These are phyloP conservation scores for Colletotrichum liriopes DNA, from an alignment of 2,329 filamentous ascomycete species.

Conservation along the genomic window DNA sequence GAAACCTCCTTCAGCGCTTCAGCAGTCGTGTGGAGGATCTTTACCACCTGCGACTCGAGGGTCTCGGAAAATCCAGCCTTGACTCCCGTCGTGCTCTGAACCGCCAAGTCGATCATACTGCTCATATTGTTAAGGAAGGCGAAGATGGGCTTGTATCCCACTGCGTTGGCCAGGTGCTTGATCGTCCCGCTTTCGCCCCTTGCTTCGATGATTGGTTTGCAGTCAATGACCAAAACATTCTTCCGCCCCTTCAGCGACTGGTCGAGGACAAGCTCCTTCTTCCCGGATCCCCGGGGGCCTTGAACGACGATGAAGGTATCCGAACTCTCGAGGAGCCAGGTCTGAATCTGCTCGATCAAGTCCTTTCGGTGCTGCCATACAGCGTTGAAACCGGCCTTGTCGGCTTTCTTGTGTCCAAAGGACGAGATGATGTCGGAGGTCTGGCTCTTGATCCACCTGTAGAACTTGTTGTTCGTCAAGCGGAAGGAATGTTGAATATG, in stretches of 20 bases:
- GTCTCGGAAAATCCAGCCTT: slow-evolving; percentile 97
- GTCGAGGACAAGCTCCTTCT: slow-evolving; percentile 88
- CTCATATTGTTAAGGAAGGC: slow-evolving; percentile 97
- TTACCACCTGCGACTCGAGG: slow-evolving; percentile 87
- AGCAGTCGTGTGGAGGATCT: slow-evolving; percentile 89
- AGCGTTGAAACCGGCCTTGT: slow-evolving; percentile 81
- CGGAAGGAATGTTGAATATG: slow-evolving; percentile 86
- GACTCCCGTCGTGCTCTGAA: slow-evolving; percentile 93
- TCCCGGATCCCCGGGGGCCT: slow-evolving; percentile 91
- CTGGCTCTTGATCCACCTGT: slow-evolving; percentile 86
- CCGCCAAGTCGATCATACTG: slow-evolving; percentile 91
- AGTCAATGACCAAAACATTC: slow-evolving; percentile 89
- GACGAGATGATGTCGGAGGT: slow-evolving; percentile 77
- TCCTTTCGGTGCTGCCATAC: slow-evolving; percentile 91
- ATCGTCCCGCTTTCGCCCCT: slow-evolving; percentile 91
- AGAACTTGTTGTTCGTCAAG: slow-evolving; percentile 79
- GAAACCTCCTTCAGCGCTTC: slow-evolving; percentile 85
- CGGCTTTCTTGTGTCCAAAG: slow-evolving; percentile 69
- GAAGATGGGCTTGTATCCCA: slow-evolving; percentile 94
- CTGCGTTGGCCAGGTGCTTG: slow-evolving; percentile 82
- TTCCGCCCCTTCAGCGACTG: slow-evolving; percentile 83
- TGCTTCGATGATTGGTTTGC: slow-evolving; percentile 93
- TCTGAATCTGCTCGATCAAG: slow-evolving; percentile 85
- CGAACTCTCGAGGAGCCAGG: slow-evolving; percentile 88
- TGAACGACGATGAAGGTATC: slow-evolving; percentile 96